Evolutionary conservation across 495 filamentous ascomycete species (phyloP), one percentile per base, ranked within the genome.

Genomic region (Friedmanniomyces simplex): DNA sequence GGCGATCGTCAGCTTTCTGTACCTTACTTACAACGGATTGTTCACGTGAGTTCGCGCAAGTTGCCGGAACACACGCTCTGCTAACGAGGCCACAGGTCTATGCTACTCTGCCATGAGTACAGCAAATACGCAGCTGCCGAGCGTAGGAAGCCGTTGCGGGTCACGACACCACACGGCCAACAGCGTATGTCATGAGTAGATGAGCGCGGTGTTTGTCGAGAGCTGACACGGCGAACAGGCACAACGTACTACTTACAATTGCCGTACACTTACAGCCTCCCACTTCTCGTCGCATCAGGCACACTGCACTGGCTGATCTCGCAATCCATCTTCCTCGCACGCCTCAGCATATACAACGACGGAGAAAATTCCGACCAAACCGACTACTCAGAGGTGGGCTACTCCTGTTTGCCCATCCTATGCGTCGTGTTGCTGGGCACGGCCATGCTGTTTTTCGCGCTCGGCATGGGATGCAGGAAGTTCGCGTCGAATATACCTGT

Each of bases 1-100:
- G 59, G 51, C 72, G 0, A 42, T 77, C 0, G 54, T 81, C 12
- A 74, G 73, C 2, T 59, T 77, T 5, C 52, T 72, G 13, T 79
- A 79, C 55, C 61, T 71, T 16, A 50, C 63, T 6, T 72, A 69
- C 65, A 73, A 78, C 62, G 53, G 67, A 39, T 49, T 76, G 2
- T 55, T 74, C 18, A 73, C 71, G 36, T 32, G 10, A 10, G 28
- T 32, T 32, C 28, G 28, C 3, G 28, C 28, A 32, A 32, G 28
- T 4, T 3, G 10, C 28, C 28, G 28, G 10, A 32, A 32, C 28
- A 10, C 4, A 10, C 3, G 28, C 10, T 32, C 10, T 10, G 28
- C 28, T 32, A 32, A 32, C 10, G 4, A 10, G 3, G 28, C n/a
- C 10, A 10, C 28, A 32, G 28, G 28, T 57, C 61, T 43, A 76